Base-by-base conservation (phyloP, 2,329 filamentous ascomycete genomes). In the Fusarium kyushuense region DNA sequence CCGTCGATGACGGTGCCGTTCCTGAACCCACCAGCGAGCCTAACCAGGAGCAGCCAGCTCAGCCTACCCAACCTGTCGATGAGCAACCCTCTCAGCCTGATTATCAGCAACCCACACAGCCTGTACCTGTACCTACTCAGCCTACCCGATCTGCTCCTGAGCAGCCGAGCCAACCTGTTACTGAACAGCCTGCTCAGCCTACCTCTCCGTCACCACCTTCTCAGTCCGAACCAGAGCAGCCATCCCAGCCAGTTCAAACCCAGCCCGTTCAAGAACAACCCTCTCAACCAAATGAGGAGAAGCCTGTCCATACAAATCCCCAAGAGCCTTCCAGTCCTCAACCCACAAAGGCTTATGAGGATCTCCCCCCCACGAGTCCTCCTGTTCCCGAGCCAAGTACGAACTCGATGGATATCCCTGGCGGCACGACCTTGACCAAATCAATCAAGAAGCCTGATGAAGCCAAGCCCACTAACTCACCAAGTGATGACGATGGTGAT, bases 401-500 rank as follows among this genome's bases (percentile, higher is more conserved):
- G 21, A 46, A 63, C 13, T 35, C 62, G n/a, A 41, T 63, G 19
- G 8, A 55, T 46, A 48, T 60, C 16, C 42, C 63, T 4, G 58
- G 58, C 5, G 45, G 56, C 29, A 74, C 66, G 41, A 72, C 71
- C 33, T 58, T 77, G 63, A 75, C 69, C 30, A 73, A 76, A 32
- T 70, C 74, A 33, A 73, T 77, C 64, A 70, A 71, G 60, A 48
- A 63, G 30, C 73, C 74, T 9, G 63, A 62, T 19, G 58, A 69
- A 11, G 60, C 67, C 10, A 51, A 58, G 17, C 63, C 66, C n/a
- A 62, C 56, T 2, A 33, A 58, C 16, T 43, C 66, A 27, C 60
- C 60, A 47, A 46, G 23, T n/a, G 23, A 35, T 14, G 29, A 21
- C 7, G 40, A 54, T 35, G 48, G 46, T 29, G 58, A 38, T 17